Base-by-base conservation (phyloP, 257 asterid genomes). In the Fraxinus americana region DNA sequence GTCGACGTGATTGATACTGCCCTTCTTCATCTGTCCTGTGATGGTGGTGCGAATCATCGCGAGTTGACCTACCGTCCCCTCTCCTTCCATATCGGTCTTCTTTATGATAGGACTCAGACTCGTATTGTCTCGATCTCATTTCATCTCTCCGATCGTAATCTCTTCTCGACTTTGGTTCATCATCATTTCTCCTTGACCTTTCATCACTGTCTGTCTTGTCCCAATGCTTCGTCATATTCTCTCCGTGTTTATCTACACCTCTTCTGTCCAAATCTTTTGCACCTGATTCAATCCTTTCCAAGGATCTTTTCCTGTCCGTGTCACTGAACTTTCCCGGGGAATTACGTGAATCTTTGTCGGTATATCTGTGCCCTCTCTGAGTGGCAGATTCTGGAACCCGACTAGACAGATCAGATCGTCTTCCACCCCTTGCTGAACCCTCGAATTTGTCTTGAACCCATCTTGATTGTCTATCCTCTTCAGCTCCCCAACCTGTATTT, bases 401-500 rank as follows among this genome's bases (percentile, higher is more conserved):
- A 75, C 57, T 71, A 65, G 89, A 76, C 70, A 69, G 81, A 27
- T 71, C 84, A 43, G 86, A 61, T 57, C 72, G 78, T 72, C 83
- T 86, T 61, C 74, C 86, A 41, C 77, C 88, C 83, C 61, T 84
- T 74, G n/a, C 65, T 68, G 91, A 80, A 80, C 78, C 86, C 30
- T 86, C 89, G 75, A 84, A 82, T 76, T 82, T 83, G 79, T 86
- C 96, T 76, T 88, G 82, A 72, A 14, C 87, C 92, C 96, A 84
- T 78, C 71, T 90, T 48, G 92, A 80, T 11, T 16, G 89, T 78
- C 88, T 82, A 76, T 90, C 96, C 80, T 91, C 98, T 85, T 89
- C 83, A n/a, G 87, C 92, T 70, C 99, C 99, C 99, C 98, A 92
- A 30, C 99, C 99, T 0, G 99, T 91, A 83, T 94, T 91, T 71